Evolutionary conservation across 176 grass and related monocot genomes (phyloP), one percentile per base, ranked within the genome.

Genomic region (Musa beccarii): DNA sequence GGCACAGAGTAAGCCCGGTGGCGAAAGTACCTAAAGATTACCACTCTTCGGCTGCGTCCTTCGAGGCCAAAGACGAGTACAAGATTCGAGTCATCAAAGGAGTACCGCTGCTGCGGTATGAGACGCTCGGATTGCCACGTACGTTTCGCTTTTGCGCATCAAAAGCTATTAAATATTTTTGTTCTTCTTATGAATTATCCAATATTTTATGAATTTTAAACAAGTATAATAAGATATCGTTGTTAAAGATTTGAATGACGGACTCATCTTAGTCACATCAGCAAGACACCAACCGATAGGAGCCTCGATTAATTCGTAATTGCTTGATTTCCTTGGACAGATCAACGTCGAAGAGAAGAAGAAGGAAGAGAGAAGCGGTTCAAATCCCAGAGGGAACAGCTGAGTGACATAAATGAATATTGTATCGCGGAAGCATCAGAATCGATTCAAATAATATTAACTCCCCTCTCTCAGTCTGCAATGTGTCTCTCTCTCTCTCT

Each of bases 311-410:
- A 43, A 43, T 5, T 43, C 34, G 34, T 43, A 43, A 6, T 43
- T 43, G 6, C 34, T 43, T 43, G 34, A 43, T 43, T 43, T 43
- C 34, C 34, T 6, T 43, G 34, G 34, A 43, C 34, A 43, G 34
- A 43, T 43, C 34, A 43, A 43, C 34, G 6, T 6, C 4, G 3
- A 43, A 6, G 34, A 43, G 34, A 5, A 43, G 34, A 0, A 43
- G 34, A 5, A 43, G 34, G 34, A 43, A 4, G 3, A 43, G 34
- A 68, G 11, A 20, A 53, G 24, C 20, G 9, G 7, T 28, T 26
- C 51, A n/a, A 66, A 81, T 68, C 80, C 49, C 52, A 80, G 53
- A 79, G 69, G 74, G 53, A 82, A 81, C 82, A 87, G 87, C 84
- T 85, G 81, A 54, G 76, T 64, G 63, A 12, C 82, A 74, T 76